Conservation (phyloP, 768 basidiomycete genomes). For the Lentinus tigrinus region DNA sequence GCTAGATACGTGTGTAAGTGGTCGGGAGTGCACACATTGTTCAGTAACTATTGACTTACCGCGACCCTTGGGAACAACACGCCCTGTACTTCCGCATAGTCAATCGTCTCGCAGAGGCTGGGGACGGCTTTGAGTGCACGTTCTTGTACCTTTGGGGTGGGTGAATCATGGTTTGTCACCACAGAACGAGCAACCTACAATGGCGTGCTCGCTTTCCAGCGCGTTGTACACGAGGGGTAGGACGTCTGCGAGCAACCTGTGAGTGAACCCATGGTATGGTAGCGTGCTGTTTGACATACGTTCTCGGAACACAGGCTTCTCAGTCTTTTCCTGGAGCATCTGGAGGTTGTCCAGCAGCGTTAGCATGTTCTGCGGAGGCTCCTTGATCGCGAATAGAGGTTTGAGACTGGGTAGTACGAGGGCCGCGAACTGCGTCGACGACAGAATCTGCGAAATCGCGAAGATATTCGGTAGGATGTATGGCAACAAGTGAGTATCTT, state of each 20-base stretch:
- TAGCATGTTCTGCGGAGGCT: slow-evolving; percentile 97
- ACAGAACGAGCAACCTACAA: slow-evolving; percentile 44
- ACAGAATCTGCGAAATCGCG: slow-evolving; percentile 75
- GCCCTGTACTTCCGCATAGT: slow-evolving; percentile 92
- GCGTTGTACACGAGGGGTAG: slow-evolving; percentile 95
- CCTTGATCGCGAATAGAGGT: slow-evolving; percentile 86
- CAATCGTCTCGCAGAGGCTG: slow-evolving; percentile 86
- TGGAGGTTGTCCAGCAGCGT: slow-evolving; percentile 87
- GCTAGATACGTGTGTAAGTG: slow-evolving; percentile 40
- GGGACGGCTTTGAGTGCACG: slow-evolving; percentile 83
- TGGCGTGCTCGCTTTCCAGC: slow-evolving; percentile 89
- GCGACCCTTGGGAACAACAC: slow-evolving; percentile 91
- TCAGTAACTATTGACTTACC: slow-evolving; percentile 44
- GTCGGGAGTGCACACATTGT: not conserved
- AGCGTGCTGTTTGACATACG: slow-evolving; percentile 48
- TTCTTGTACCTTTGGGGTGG: slow-evolving; percentile 95
- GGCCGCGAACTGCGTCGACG: slow-evolving; percentile 76
- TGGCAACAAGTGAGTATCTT: slow-evolving; percentile 89
- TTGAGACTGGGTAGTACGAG: slow-evolving; percentile 85
- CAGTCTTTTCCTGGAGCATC: slow-evolving; percentile 87
- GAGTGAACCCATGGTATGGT: not conserved
- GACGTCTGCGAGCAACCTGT: slow-evolving; percentile 60
- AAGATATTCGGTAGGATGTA: slow-evolving; percentile 97
- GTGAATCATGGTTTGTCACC: too few relatives aligned
- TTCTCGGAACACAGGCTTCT: slow-evolving; percentile 82